Evolutionary conservation across 1,284 basidiomycete genomes (phyloP), one percentile per base, ranked within the genome.

Genomic region (Heterobasidion occidentale): DNA sequence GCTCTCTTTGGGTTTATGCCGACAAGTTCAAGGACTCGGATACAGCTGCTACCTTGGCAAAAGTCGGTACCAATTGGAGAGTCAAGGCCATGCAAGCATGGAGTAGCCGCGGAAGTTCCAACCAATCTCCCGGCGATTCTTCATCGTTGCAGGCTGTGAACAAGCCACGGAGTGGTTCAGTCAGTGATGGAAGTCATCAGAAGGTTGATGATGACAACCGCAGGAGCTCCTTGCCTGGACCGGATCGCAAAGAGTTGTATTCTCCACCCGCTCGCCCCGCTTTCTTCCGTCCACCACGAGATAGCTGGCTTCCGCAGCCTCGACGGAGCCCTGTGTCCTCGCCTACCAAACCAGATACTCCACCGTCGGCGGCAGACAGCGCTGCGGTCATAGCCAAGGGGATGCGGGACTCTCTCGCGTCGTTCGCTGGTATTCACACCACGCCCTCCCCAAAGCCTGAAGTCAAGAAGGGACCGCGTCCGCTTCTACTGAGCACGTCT

Each of bases 21-120:
- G 85, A 81, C 63, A 88, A 83, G 64, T 64, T 90, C 12, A 85
- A 79, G 63, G 82, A 87, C 55, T 88, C 86, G 2, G 85, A 90
- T 63, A 73, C 87, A 5, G 76, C 82, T 38, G 88, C 88, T 7
- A 76, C 77, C 1, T 67, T 90, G 12, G 75, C 88, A 3, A 90
- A 88, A 69, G 82, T 78, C 52, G 83, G 86, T 65, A 85, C 79
- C 19, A 90, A 90, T 61, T 86, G 84, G 82, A 77, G 79, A 36
- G 86, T 86, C 20, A 83, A 76, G 62, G 82, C 83, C 17, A 48
- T 71, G 52, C 66, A 70, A 52, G 71, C 67, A 6, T 73, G 70
- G 71, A 65, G 59, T 44, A 70, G 65, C 48, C 61, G 68, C 27
- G 48, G 57, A 19, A 17, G 61, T 9, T 34, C 55, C 33, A 33